A percentile compares a stretch with the other conserved stretches of the same genome.
These are phyloP conservation scores for Agaricales sp. DNA, from an alignment of 1,284 basidiomycete species.

Conservation along the genomic window DNA sequence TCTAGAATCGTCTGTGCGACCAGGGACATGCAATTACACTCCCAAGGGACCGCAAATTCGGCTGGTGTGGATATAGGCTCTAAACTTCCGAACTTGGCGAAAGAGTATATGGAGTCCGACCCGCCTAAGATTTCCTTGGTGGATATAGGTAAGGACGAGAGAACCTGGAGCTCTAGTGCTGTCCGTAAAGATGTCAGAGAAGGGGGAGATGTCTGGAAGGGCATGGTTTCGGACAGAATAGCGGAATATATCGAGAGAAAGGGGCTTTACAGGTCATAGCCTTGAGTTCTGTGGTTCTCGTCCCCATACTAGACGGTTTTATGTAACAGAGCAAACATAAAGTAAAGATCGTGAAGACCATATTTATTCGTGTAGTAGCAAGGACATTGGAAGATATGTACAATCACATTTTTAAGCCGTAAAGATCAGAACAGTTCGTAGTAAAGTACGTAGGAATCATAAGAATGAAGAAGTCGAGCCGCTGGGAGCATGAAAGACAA, in stretches of 20 bases:
- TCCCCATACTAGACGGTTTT: too few species aligned
- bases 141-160: constrained; percentile 47
- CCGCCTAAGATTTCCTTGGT: constrained; percentile 39
- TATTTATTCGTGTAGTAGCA: too few species aligned
- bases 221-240: constrained; percentile 31
- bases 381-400: too few species aligned
- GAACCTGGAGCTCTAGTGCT: constrained; percentile 63
- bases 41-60: constrained; percentile 15
- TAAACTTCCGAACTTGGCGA: constrained; percentile 13
- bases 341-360: too few species aligned
- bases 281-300: too few species aligned
- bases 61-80: too few species aligned
- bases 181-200: constrained; percentile 44
- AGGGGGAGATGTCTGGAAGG: constrained; percentile 24
- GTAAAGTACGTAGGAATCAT: too few species aligned
- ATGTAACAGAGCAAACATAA: too few species aligned
- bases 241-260: constrained; percentile 24
- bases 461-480: too few species aligned
- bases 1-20: constrained; percentile 11
- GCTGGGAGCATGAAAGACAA: too few species aligned
- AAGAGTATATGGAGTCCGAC: constrained; percentile 40
- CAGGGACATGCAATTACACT: constrained; percentile 21
- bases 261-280: not conserved
- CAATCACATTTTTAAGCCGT: too few species aligned
- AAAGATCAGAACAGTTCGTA: too few species aligned